phyloP scores from a whole-genome alignment of 2,329 filamentous ascomycete genomes.

The Calonectria naviculata region DNA sequence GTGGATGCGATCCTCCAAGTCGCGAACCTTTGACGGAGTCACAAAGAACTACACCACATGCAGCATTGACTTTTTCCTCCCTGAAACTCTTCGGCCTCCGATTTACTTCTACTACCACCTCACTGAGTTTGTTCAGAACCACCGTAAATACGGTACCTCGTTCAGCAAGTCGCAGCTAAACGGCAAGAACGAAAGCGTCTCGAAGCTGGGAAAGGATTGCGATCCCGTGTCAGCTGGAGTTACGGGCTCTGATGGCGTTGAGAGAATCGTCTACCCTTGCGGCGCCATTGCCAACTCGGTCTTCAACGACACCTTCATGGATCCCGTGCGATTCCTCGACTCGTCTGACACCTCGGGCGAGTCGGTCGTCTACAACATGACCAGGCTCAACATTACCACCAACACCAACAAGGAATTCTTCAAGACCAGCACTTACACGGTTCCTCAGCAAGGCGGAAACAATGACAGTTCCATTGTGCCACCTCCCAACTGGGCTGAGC shows the following conservation, averaged over 20 bases:
- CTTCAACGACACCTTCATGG: constrained; percentile 4
- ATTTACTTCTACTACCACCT: constrained; percentile 1
- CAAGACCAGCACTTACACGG: not conserved
- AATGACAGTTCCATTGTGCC: not conserved
- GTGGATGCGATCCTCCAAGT: not conserved
- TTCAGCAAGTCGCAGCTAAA: not conserved
- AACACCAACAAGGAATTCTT: not conserved
- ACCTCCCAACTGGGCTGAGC: not conserved
- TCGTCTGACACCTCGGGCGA: not conserved
- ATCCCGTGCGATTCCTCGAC: not conserved
- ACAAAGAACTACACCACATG: constrained; percentile 2
- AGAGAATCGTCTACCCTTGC: constrained; percentile 2
- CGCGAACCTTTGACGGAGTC: not conserved
- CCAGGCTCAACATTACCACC: not conserved
- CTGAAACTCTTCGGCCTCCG: not conserved
- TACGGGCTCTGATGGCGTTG: not conserved
- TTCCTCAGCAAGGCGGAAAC: not conserved
- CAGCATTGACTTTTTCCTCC: not conserved
- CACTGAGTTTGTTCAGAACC: not conserved
- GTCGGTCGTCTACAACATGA: not conserved
- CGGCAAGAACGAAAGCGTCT: not conserved
- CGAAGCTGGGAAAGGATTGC: not conserved
- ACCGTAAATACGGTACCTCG: not conserved
- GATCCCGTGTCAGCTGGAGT: not conserved
- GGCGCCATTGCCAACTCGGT: not conserved